phyloP scores from a whole-genome alignment of 202 grass and related monocot genomes.

The Panicum virgatum region DNA sequence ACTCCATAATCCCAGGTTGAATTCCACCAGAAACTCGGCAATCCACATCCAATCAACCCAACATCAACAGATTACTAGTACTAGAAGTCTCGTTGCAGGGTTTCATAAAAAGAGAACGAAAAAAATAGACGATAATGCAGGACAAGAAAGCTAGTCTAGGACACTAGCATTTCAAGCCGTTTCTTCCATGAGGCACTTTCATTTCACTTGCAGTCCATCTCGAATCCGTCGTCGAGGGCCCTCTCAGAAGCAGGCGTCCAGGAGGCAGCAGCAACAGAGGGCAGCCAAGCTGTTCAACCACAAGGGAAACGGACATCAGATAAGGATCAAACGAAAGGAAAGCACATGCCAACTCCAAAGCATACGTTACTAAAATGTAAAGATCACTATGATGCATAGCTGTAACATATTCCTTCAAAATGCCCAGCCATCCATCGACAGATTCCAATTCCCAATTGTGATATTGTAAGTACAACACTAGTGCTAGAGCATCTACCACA shows the following conservation, averaged over 20 bases:
- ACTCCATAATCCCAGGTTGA: slow-evolving; percentile 3
- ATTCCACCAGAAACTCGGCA: slow-evolving; percentile 28
- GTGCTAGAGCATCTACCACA: neutral
- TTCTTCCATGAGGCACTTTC: neutral
- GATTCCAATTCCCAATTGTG: slow-evolving; percentile 1
- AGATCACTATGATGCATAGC: neutral
- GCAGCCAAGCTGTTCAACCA: slow-evolving; percentile 70
- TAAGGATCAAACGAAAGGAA: neutral
- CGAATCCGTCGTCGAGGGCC: neutral
- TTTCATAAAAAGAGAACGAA: slow-evolving; percentile 24
- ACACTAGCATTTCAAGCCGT: neutral
- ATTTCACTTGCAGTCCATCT: neutral
- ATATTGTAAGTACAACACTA: neutral
- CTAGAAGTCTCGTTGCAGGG: slow-evolving; percentile 7
- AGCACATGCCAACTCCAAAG: neutral
- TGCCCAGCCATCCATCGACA: neutral
- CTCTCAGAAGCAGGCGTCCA: slow-evolving; percentile 85
- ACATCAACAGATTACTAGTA: slow-evolving; percentile 14
- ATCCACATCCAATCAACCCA: slow-evolving; percentile 23
- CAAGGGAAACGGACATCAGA: neutral
- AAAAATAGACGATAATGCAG: neutral
- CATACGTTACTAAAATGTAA: neutral
- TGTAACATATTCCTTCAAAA: neutral
- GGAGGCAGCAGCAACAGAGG: slow-evolving; percentile 87
- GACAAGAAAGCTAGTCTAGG: slow-evolving; percentile 25